Conservation (phyloP, 108 stramenopile genomes). For the Discostella pseudostelligera region DNA sequence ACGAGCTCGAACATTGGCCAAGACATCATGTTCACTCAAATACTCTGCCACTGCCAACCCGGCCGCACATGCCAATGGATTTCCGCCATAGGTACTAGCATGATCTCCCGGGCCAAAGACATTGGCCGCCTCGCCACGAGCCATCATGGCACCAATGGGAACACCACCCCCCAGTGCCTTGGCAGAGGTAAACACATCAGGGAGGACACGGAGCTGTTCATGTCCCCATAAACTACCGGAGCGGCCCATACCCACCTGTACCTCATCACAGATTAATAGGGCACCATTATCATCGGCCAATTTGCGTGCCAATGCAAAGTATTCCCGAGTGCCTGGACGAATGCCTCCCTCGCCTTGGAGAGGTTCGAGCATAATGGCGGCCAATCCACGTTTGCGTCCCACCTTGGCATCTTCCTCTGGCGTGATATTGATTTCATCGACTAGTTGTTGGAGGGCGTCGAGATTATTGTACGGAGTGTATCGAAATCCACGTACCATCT, state of each 20-base stretch:
- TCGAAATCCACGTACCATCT: slow-evolving; percentile 88
- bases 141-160: slow-evolving; percentile 98
- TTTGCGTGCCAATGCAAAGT: slow-evolving; percentile 76
- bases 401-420: slow-evolving; percentile 56
- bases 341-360: slow-evolving; percentile 98
- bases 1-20: slow-evolving; percentile 83
- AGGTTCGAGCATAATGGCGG: slow-evolving; percentile 95
- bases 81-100: slow-evolving; percentile 96
- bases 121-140: slow-evolving; percentile 76
- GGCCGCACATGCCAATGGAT: slow-evolving; percentile 88
- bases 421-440: slow-evolving; percentile 69
- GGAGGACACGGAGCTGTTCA: slow-evolving; percentile 86
- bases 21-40: slow-evolving; percentile 76
- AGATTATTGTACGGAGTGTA: slow-evolving; percentile 91
- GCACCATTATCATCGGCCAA: slow-evolving; percentile 87
- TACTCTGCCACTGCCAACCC: slow-evolving; percentile 89
- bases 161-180: slow-evolving; percentile 98
- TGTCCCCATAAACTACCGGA: slow-evolving; percentile 95
- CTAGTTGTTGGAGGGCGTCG: slow-evolving; percentile 67
- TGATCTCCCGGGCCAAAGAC: slow-evolving; percentile 97
- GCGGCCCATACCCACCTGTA: slow-evolving; percentile 98
- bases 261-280: slow-evolving; percentile 94
- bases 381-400: slow-evolving; percentile 75
- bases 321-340: slow-evolving; percentile 78
- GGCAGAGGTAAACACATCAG: slow-evolving; percentile 95